These are phyloP conservation scores for Backusella tarrabulga DNA, from an alignment of 192 early-diverging fungal species.

Conservation along the genomic window DNA sequence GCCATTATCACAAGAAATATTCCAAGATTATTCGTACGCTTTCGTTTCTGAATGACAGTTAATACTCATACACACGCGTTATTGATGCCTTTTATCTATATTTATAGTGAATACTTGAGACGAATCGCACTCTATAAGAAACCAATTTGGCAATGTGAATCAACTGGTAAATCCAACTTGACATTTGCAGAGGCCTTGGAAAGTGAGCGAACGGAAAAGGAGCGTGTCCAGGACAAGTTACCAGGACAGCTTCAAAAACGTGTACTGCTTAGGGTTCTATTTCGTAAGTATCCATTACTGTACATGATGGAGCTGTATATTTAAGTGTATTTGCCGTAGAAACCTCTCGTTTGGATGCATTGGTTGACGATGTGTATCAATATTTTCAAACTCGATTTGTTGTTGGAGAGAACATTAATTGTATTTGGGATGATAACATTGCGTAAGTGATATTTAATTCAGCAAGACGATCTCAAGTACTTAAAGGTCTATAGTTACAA, in stretches of 20 bases:
- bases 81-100: background rate
- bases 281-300: conserved; percentile 50
- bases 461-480: background rate
- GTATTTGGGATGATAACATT: conserved; percentile 43
- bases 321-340: conserved; percentile 30
- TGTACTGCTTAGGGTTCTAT: conserved; percentile 67
- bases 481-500: conserved; percentile 35
- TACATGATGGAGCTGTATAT: background rate
- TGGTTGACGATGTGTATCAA: conserved; percentile 62
- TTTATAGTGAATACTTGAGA: conserved; percentile 29
- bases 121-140: conserved; percentile 58
- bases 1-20: conserved; percentile 54
- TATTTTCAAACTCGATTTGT: conserved; percentile 56
- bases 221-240: conserved; percentile 61
- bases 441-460: conserved; percentile 20
- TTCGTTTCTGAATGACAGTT: conserved; percentile 16
- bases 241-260: conserved; percentile 63
- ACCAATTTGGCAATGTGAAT: conserved; percentile 75
- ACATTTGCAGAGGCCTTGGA: conserved; percentile 81
- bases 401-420: conserved; percentile 52
- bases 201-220: conserved; percentile 67
- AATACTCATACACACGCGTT: background rate
- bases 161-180: conserved; percentile 69
- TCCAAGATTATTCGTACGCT: conserved; percentile 51
- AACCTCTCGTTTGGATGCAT: conserved; percentile 51